Base-by-base conservation (phyloP, 495 filamentous ascomycete genomes). In the Penicillium herquei region DNA sequence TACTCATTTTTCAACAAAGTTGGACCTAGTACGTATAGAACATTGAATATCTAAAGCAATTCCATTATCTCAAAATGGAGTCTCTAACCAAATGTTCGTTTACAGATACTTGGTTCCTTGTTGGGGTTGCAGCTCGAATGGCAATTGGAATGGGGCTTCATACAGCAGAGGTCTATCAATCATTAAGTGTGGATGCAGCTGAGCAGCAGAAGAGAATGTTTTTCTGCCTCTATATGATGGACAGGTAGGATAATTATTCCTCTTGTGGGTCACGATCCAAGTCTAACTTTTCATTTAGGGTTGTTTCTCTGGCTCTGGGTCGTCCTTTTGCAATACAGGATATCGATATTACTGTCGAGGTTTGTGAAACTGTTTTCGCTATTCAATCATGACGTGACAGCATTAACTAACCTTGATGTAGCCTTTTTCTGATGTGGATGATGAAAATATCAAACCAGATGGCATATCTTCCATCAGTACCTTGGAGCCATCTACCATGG, bases 221-320 rank as follows among this genome's bases (percentile, higher is more conserved):
- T 50, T 75, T 74, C 35, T 75, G 68, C 6, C 50, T 75, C 0
- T 75, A 75, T n/a, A 75, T 75, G 72, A 75, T 75, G 70, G 72
- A 75, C 52, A 68, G 70, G 72, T 75, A 63, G 39, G 11, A 31
- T 44, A 11, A 21, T 44, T 0, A 6, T 44, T 1, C 1, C 6
- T 44, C 21, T 8, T 5, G 17, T 3, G 6, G 8, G 3, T 11
- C 9, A 9, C 12, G n/a, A 11, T 3, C 13, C 14, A 9, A 7
- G 13, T 26, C 43, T 60, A 16, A 18, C n/a, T 12, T 3, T 10
- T 7, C 13, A 26, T 44, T 44, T 30, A 73, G 71, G 13, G 72
- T 75, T 0, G 71, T 73, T 31, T 73, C 70, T 14, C 61, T 72
- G 44, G 67, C 72, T 9, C 51, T 75, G n/a, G 72, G 72, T 7